Evolutionary conservation across 805 yeast genomes (phyloP), one percentile per base, ranked within the genome.

Genomic region (Suhomyces faveliae): DNA sequence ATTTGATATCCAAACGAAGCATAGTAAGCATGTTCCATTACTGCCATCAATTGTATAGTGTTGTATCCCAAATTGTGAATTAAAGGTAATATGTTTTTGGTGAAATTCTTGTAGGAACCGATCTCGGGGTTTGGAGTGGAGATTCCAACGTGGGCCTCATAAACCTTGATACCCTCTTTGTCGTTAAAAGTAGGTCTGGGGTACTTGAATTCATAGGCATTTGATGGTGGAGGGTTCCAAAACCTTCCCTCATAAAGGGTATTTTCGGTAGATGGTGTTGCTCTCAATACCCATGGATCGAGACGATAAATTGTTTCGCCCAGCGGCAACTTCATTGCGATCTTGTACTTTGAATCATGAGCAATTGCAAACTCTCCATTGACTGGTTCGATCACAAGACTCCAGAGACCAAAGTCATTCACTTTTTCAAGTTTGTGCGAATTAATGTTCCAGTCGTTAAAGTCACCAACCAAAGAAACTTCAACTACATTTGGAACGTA

Each of bases 1-100:
- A 92, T 84, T 67, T 92, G 99, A 65, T 92, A 92, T n/a, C 99
- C 99, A 64, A 92, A 92, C 2, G 96, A 89, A 1, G 97, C 99
- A 65, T 92, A 92, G 64, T 92, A 92, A 1, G 99, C 98, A 65
- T 92, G 99, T 68, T 92, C 99, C 99, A 92, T 92, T 39, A 92
- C 79, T 0, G 99, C 97, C 99, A 92, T 92, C 61, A 92, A 76
- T 69, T 92, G 99, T 58, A 92, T 86, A 4, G 96, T 84, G 66
- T 94, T 89, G 67, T 92, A 92, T 30, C 97, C 97, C 50, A 91
- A 76, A 52, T 85, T 80, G 56, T 82, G 83, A 56, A 92, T 88
- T 40, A 85, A 76, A n/a, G 98, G 98, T 52, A 92, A 77, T 10
- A 90, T 76, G 54, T 87, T 83, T 40, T 71, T 56, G 11, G 96